phyloP scores from a whole-genome alignment of 1,284 basidiomycete genomes.

The Ustilago curta region DNA sequence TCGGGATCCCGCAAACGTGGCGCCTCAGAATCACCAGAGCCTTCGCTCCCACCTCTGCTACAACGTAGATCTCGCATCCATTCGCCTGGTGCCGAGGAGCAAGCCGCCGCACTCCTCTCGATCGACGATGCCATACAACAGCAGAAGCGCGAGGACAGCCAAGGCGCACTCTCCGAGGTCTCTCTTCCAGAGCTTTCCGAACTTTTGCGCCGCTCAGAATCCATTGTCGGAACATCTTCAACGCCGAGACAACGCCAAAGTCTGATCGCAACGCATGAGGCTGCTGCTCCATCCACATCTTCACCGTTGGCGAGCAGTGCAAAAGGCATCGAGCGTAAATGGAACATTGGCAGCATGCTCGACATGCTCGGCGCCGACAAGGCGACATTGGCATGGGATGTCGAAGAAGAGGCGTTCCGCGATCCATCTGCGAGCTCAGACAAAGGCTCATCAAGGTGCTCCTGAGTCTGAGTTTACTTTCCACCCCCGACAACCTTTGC shows the following conservation, averaged over 20 bases:
- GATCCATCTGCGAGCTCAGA: not conserved
- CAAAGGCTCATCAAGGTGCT: not conserved
- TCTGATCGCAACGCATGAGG: not conserved
- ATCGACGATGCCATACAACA: constrained; percentile 6
- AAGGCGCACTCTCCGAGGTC: constrained; percentile 23
- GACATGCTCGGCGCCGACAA: constrained; percentile 54
- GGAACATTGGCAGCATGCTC: constrained; percentile 54
- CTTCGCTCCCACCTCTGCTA: constrained; percentile 15
- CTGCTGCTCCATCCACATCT: not conserved
- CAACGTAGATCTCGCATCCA: constrained; percentile 3
- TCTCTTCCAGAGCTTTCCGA: constrained; percentile 42
- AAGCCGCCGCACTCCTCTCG: constrained; percentile 29
- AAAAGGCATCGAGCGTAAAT: constrained; percentile 37
- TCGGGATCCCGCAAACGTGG: constrained; percentile 13
- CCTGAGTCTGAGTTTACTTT: not conserved
- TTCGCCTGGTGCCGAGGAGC: constrained; percentile 39
- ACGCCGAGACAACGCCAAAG: constrained; percentile 7
- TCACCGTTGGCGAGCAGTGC: constrained; percentile 1
- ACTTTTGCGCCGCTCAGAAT: constrained; percentile 31
- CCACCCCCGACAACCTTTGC: not conserved
- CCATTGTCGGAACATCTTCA: constrained; percentile 1
- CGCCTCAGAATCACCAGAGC: constrained; percentile 11
- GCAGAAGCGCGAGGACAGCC: constrained; percentile 21
- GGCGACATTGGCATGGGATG: constrained; percentile 35
- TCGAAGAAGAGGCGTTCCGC: constrained; percentile 45